Base-by-base conservation (phyloP, 2,329 filamentous ascomycete genomes). In the Xylariaceae sp. region DNA sequence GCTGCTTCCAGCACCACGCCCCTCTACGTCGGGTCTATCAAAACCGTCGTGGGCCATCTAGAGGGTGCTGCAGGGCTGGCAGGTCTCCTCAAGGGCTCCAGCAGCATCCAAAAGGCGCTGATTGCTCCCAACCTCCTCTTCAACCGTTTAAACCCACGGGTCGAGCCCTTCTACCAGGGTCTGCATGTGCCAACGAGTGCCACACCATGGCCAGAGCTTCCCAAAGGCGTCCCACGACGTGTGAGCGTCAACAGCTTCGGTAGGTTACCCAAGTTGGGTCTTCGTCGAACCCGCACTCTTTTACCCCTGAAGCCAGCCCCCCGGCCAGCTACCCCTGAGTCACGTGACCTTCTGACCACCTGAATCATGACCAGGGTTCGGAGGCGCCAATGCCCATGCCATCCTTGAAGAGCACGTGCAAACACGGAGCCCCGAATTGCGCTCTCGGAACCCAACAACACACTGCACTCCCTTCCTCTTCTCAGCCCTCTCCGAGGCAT, bases 161-260 rank as follows among this genome's bases (percentile, higher is more conserved):
- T 42, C 9, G 19, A 30, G n/a, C 33, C 33, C 2, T 39, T 35
- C 11, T 42, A 34, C 14, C n/a, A 14, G 1, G 28, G 35, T 25
- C 11, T 41, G 2, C 13, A 32, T 5, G 21, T 44, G n/a, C 25
- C 31, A 5, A 26, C 31, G 4, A 1, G 19, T 11, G 14, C 25
- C 12, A 16, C 12, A n/a, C n/a, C 29, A 17, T 41, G 40, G 38
- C 40, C 38, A 2, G 22, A 32, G 14, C 31, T 41, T 22, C 15
- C 19, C 5, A 16, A 24, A 11, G 30, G 29, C 3, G 18, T 12
- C 14, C 31, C 26, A 17, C 38, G 44, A 2, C 19, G 47, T 23
- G 47, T 32, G 1, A 49, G 46, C 16, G 39, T 49, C 1, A 47
- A 49, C 13, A 42, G 37, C n/a, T 46, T 49, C 14, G 44, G 44